A percentile compares a stretch with the other conserved stretches of the same genome.
Evolutionary conservation across 805 yeast species (phyloP).

Genomic region (Candida anglica): DNA sequence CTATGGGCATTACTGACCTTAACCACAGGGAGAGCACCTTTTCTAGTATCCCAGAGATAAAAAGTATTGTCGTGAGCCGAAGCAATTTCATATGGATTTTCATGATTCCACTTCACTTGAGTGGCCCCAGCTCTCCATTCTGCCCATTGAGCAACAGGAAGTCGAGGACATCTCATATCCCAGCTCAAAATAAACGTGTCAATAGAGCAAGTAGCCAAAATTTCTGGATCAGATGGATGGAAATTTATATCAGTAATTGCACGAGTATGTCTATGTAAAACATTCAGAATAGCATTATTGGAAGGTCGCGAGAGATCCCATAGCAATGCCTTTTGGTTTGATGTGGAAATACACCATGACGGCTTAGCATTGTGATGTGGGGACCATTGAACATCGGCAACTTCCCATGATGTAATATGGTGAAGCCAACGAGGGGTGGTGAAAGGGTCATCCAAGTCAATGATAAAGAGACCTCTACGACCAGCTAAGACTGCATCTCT

Average conservation of each 20-base stretch:
- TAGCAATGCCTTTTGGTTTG: conserved; percentile 90
- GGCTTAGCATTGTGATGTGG: conserved; percentile 79
- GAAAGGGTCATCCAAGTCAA: conserved; percentile 95
- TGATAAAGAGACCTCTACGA: conserved; percentile 72
- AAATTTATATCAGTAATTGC: conserved; percentile 96
- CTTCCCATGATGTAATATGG: conserved; percentile 95
- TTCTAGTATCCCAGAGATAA: conserved; percentile 84
- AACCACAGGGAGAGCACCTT: conserved; percentile 71
- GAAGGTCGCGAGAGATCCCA: conserved; percentile 84
- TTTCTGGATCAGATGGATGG: conserved; percentile 81
- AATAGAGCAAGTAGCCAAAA: conserved; percentile 88
- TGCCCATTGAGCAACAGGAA: conserved; percentile 76
- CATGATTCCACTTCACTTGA: conserved; percentile 90
- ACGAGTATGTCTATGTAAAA: conserved; percentile 83
- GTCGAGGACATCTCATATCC: conserved; percentile 81
- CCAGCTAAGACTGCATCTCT: conserved; percentile 92
- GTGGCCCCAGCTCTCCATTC: conserved; percentile 95
- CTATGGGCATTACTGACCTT: conserved; percentile 64
- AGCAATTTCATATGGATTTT: conserved; percentile 73
- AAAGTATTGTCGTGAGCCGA: conserved; percentile 81
- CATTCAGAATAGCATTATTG: conserved; percentile 74
- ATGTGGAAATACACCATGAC: conserved; percentile 88
- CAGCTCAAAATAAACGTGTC: conserved; percentile 85
- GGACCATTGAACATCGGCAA: conserved; percentile 98
- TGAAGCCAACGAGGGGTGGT: conserved; percentile 92